Evolutionary conservation across 1,284 basidiomycete species (phyloP), one percentile per base, ranked within the genome.

Genomic region (Fomitopsis schrenkii): DNA sequence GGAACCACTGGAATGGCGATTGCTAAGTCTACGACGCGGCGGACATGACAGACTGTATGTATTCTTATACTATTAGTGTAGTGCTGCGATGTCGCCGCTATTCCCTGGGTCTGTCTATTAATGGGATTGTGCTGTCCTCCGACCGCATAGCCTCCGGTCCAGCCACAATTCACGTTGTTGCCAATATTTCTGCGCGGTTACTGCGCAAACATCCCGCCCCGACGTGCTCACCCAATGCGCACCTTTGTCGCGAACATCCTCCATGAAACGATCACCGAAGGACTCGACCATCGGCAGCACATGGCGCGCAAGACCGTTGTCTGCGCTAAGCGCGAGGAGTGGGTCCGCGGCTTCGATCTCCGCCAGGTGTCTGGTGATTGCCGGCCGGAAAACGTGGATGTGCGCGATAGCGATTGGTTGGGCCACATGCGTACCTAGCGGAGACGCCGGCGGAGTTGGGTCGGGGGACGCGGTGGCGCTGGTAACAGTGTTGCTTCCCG

Each of bases 1-100:
- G 83, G 74, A 89, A 79, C 74, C 52, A 54, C 7, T 54, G 33
- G 35, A 33, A 33, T 26, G 52, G 52, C 17, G 52, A 54, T 26
- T 54, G 52, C 15, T 54, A 19, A 54, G 52, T 17, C 38, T 38
- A 40, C 36, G 35, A 54, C 35, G 48, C 30, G 28, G 35, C 28
- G 48, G 28, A 54, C 52, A 36, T 54, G 35, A 40, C 35, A 33
- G 52, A 54, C 52, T 38, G 52, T 54, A 54, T 54, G 52, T 38
- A 54, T 54, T 54, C 35, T n/a, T 54, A 54, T 54, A 54, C 52
- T 54, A 54, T 54, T 54, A 28, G 33, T 38, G 52, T 54, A 54
- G 7, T 53, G 50, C 33, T 54, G 33, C 19, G 36, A 28, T 40
- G 35, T 38, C 36, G 33, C 33, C 19, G 36, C 52, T 54, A 14